Conservation (phyloP, 164 flowering plant species). For the Tinospora cordifolia region DNA sequence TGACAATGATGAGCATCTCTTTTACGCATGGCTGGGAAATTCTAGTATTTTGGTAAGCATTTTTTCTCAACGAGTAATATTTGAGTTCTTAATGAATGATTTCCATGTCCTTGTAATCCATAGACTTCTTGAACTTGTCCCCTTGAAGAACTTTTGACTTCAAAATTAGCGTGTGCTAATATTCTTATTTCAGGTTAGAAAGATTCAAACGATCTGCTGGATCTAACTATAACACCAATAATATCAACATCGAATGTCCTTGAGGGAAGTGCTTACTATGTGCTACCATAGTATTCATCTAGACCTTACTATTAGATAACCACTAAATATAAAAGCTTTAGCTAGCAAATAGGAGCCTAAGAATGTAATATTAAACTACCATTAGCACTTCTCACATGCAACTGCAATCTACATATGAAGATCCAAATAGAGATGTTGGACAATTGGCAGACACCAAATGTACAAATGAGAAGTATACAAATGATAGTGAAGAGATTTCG, state of each 20-base stretch:
- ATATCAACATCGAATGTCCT: not conserved
- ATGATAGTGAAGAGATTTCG: too few species aligned
- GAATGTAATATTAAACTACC: too few species aligned
- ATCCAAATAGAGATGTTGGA: too few species aligned
- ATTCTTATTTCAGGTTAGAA: conserved; percentile 1
- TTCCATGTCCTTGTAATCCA: not conserved
- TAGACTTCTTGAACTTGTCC: not conserved
- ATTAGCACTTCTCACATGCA: too few species aligned
- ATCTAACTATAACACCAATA: not conserved
- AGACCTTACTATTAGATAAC: not conserved
- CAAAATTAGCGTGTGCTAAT: not conserved
- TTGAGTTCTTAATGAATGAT: not conserved
- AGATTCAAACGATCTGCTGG: not conserved
- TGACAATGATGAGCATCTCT: conserved; percentile 47
- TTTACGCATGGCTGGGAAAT: conserved; percentile 63
- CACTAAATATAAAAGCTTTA: too few species aligned
- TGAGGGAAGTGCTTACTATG: not conserved
- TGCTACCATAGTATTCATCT: not conserved
- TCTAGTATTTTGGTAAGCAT: conserved; percentile 35
- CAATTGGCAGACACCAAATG: too few species aligned
- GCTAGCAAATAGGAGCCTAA: too few species aligned
- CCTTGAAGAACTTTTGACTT: not conserved
- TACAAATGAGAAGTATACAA: too few species aligned
- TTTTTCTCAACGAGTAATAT: not conserved
- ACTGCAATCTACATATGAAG: too few species aligned